phyloP scores from a whole-genome alignment of 1,284 basidiomycete species.

The Violaceomyces palustris region DNA sequence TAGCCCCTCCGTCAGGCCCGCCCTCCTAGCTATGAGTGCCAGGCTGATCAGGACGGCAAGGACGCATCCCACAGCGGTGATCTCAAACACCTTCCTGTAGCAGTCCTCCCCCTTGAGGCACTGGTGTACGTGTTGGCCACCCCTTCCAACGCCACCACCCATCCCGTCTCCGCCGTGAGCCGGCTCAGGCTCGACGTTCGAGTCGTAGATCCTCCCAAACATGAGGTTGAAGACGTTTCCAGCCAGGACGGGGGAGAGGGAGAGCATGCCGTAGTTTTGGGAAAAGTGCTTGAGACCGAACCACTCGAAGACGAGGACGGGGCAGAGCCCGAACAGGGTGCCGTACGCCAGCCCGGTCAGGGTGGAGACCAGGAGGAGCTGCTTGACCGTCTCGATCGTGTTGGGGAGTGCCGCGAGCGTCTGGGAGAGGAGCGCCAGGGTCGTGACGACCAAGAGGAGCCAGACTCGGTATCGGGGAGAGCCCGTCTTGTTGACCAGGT shows the following conservation, averaged over 20 bases:
- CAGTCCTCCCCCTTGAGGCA: constrained; percentile 49
- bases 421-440: constrained; percentile 39
- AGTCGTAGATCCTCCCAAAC: constrained; percentile 61
- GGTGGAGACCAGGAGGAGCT: constrained; percentile 71
- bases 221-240: constrained; percentile 78
- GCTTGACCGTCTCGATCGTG: constrained; percentile 60
- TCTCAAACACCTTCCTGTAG: constrained; percentile 43
- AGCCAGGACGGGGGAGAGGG: constrained; percentile 70
- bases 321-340: constrained; percentile 69
- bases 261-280: constrained; percentile 80
- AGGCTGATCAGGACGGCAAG: constrained; percentile 30
- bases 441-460: constrained; percentile 40
- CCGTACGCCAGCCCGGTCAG: constrained; percentile 72
- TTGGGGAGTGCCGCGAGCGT: constrained; percentile 41
- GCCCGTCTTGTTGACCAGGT: constrained; percentile 24
- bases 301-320: constrained; percentile 76
- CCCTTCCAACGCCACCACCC: too few species aligned
- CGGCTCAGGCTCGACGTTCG: constrained; percentile 12
- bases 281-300: constrained; percentile 77
- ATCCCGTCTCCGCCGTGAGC: background rate
- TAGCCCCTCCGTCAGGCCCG: background rate
- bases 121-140: constrained; percentile 8
- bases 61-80: constrained; percentile 32
- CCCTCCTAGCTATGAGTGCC: constrained; percentile 25
- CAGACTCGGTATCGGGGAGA: constrained; percentile 31